Evolutionary conservation across 2,329 filamentous ascomycete genomes (phyloP).

Genomic region (Blumeriella jaapii): DNA sequence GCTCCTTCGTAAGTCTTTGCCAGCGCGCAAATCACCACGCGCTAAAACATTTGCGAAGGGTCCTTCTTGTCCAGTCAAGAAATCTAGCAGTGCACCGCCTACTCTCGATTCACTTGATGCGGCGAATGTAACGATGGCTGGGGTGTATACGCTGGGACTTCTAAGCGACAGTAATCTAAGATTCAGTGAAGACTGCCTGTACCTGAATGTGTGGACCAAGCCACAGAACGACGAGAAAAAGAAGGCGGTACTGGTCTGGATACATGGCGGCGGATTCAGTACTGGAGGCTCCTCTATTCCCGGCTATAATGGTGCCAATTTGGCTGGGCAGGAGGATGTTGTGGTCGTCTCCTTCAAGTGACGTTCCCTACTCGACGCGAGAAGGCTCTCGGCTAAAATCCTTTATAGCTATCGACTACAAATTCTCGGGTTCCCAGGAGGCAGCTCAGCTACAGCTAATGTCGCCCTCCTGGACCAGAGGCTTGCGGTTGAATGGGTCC

Average conservation of each 20-base stretch:
- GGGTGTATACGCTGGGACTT: conserved; percentile 3
- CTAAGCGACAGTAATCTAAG: conserved; percentile 1
- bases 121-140: conserved; percentile 2
- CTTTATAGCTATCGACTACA: conserved; percentile 31
- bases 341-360: conserved; percentile 36
- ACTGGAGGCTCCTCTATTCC: conserved; percentile 29
- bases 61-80: conserved; percentile 6
- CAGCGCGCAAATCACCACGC: not conserved
- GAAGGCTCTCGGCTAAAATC: conserved; percentile 2
- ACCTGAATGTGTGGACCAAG: conserved; percentile 29
- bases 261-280: conserved; percentile 33
- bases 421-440: conserved; percentile 12
- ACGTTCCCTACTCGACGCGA: not conserved
- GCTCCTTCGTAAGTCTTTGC: conserved; percentile 1
- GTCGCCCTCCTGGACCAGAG: conserved; percentile 47
- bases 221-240: conserved; percentile 20
- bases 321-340: conserved; percentile 32
- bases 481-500: conserved; percentile 44
- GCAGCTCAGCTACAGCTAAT: conserved; percentile 5
- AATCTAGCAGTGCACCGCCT: not conserved
- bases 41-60: conserved; percentile 3
- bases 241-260: conserved; percentile 34
- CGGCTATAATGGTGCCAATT: conserved; percentile 32
- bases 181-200: conserved; percentile 28
- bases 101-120: not conserved